Conservation (phyloP, 768 basidiomycete species). For the Russula ochroleuca region DNA sequence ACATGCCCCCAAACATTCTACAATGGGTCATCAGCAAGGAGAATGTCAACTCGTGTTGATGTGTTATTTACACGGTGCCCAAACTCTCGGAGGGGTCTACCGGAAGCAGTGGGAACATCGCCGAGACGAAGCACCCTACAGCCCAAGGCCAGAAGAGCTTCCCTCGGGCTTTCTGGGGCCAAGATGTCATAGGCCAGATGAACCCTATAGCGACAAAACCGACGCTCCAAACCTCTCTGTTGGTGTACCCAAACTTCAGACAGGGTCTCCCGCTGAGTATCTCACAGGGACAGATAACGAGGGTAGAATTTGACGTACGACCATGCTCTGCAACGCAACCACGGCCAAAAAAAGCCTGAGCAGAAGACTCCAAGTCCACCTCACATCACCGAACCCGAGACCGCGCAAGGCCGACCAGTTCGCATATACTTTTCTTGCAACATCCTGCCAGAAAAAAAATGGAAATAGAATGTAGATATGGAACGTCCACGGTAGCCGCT, state of each 20-base stretch:
- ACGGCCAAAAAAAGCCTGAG: constrained; percentile 37
- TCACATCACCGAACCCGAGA: neutral
- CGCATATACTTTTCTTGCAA: constrained; percentile 28
- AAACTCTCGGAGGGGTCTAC: constrained; percentile 70
- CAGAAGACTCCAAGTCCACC: constrained; percentile 24
- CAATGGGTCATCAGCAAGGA: neutral
- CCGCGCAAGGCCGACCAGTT: neutral
- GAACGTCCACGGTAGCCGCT: constrained; percentile 64
- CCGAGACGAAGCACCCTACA: constrained; percentile 48
- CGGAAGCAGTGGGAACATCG: constrained; percentile 64
- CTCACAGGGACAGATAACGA: neutral
- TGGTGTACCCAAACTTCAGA: constrained; percentile 62
- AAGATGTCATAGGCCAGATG: constrained; percentile 58
- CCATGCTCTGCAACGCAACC: constrained; percentile 59
- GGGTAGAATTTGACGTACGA: constrained; percentile 44
- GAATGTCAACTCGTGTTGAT: neutral
- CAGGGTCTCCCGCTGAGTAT: constrained; percentile 3
- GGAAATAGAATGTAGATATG: constrained; percentile 75
- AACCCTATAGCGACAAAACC: constrained; percentile 58
- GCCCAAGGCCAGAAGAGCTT: constrained; percentile 42
- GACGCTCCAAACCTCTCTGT: constrained; percentile 67
- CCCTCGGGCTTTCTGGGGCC: constrained; percentile 38
- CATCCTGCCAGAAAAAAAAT: constrained; percentile 69
- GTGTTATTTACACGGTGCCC: constrained; percentile 45
- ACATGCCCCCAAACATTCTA: constrained; percentile 41